A percentile compares a stretch with the other conserved stretches of the same genome.
Conservation (phyloP, 2,329 filamentous ascomycete genomes). For the Colletotrichum incanum region DNA sequence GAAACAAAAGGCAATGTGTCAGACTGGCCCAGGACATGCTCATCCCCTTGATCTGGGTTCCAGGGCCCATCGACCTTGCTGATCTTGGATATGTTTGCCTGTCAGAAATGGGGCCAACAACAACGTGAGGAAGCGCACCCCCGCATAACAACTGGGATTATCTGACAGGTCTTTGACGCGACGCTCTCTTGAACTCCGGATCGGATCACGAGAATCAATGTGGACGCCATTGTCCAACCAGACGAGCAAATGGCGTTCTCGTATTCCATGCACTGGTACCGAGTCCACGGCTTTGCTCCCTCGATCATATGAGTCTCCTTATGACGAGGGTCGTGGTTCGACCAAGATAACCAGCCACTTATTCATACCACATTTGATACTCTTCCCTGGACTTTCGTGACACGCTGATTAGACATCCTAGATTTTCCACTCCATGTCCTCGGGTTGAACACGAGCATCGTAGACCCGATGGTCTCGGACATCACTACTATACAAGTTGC, state of each 20-base stretch:
- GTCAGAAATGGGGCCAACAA: slow-evolving; percentile 8
- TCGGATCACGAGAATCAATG: not conserved
- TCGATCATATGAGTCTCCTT: slow-evolving; percentile 7
- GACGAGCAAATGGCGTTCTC: not conserved
- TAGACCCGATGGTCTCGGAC: not conserved
- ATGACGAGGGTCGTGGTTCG: not conserved
- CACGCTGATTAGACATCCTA: not conserved
- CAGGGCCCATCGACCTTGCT: slow-evolving; percentile 1
- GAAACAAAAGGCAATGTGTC: slow-evolving; percentile 19
- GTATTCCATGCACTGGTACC: not conserved
- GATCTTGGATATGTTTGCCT: slow-evolving; percentile 11
- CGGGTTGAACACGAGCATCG: not conserved
- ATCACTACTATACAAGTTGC: not conserved
- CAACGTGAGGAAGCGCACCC: not conserved
- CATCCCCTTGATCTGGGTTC: slow-evolving; percentile 22
- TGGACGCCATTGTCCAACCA: not conserved
- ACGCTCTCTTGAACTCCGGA: not conserved
- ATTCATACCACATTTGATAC: slow-evolving; percentile 3
- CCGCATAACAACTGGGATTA: slow-evolving; percentile 26
- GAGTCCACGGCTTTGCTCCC: slow-evolving; percentile 9
- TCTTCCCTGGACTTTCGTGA: not conserved
- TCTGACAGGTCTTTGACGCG: not conserved
- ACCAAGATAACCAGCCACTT: not conserved
- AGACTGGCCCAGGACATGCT: slow-evolving; percentile 6
- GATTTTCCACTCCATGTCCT: not conserved